phyloP scores from a whole-genome alignment of 2,329 filamentous ascomycete genomes.

The Orbilia brochopaga region DNA sequence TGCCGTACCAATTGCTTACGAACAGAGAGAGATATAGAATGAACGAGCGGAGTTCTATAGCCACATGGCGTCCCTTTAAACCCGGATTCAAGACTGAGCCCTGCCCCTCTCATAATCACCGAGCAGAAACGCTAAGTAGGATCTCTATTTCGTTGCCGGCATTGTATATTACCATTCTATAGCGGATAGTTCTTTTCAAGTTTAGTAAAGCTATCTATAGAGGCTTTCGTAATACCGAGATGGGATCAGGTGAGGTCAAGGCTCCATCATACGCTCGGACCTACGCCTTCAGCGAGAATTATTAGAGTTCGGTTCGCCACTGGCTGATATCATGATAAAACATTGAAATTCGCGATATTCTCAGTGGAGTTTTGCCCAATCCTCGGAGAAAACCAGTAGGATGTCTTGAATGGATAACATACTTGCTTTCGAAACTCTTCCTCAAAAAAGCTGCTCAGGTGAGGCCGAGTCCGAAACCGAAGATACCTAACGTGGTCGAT shows the following conservation, averaged over 20 bases:
- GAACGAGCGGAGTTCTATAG: slow-evolving; percentile 3
- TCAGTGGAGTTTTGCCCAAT: too few species aligned
- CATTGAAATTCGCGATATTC: too few species aligned
- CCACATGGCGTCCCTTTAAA: slow-evolving; percentile 11
- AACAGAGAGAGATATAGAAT: not conserved
- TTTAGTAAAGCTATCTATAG: not conserved
- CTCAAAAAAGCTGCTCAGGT: not conserved
- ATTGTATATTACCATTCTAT: slow-evolving; percentile 15
- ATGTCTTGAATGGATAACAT: too few species aligned
- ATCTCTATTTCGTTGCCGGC: slow-evolving; percentile 17
- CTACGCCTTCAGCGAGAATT: too few species aligned
- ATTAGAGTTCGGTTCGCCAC: too few species aligned
- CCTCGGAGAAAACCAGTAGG: too few species aligned
- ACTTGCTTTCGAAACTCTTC: too few species aligned
- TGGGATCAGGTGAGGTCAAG: not conserved
- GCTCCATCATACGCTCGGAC: too few species aligned
- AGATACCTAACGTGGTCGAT: not conserved
- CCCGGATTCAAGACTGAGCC: slow-evolving; percentile 17
- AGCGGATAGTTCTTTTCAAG: not conserved
- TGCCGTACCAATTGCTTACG: not conserved
- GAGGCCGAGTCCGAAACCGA: not conserved
- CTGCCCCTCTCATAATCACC: slow-evolving; percentile 7
- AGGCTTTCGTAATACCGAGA: not conserved
- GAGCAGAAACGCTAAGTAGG: slow-evolving; percentile 41
- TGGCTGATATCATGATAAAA: too few species aligned